phyloP scores from a whole-genome alignment of 139 green algal species.

The Axilococcus clingmanii region DNA sequence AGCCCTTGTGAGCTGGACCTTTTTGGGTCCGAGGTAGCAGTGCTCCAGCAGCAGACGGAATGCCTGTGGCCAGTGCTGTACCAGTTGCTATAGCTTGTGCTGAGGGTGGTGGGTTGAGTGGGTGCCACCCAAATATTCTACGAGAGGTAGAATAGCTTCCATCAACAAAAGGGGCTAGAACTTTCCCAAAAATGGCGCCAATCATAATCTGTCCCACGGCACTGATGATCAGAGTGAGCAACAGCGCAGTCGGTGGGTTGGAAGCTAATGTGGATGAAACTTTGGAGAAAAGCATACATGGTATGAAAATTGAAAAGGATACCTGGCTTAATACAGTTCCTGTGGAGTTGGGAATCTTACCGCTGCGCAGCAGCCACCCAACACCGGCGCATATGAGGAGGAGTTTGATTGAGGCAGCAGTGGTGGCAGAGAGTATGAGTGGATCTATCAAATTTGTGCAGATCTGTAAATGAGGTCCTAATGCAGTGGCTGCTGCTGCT shows the following conservation, averaged over 20 bases:
- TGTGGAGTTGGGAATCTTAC: conserved; percentile 33
- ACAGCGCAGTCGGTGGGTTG: conserved; percentile 10
- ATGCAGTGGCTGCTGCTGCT: too few relatives aligned
- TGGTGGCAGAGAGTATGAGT: conserved; percentile 22
- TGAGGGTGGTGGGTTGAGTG: conserved; percentile 1
- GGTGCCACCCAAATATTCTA: conserved; percentile 12
- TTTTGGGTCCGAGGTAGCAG: conserved; percentile 10
- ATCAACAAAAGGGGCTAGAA: conserved; percentile 13
- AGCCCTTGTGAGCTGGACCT: conserved; percentile 8
- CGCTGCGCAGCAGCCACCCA: conserved; percentile 26
- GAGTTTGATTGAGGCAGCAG: conserved; percentile 33
- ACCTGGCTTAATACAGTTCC: conserved; percentile 41
- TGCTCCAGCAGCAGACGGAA: conserved; percentile 16
- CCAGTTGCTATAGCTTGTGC: conserved; percentile 21
- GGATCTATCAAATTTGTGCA: conserved; percentile 7
- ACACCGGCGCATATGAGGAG: conserved; percentile 35
- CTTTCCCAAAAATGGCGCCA: conserved; percentile 11
- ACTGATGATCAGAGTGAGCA: conserved; percentile 9
- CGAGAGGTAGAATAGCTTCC: conserved; percentile 1
- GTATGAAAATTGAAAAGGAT: conserved; percentile 48
- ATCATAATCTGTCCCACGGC: conserved; percentile 16
- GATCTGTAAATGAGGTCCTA: too few relatives aligned
- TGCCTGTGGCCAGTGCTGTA: conserved; percentile 21
- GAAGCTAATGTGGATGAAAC: conserved; percentile 33
- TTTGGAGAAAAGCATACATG: conserved; percentile 51